Evolutionary conservation across 2,329 filamentous ascomycete genomes (phyloP), one percentile per base, ranked within the genome.

Genomic region (Ilyonectria destructans): DNA sequence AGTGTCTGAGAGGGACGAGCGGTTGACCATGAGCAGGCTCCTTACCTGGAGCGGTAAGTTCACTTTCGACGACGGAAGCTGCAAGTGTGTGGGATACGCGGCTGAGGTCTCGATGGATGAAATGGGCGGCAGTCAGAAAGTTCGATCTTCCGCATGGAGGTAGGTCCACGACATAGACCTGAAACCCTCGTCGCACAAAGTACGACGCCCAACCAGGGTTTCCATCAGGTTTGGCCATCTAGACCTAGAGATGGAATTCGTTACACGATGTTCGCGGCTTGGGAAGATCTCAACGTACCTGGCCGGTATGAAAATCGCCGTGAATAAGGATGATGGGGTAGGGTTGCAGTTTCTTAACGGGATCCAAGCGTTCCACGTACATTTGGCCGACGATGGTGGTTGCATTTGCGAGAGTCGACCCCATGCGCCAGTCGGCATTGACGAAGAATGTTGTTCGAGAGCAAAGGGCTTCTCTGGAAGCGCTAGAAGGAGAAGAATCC

Each of bases 211-310:
- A 87, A 9, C 85, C 85, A 1, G 79, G 77, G 2, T 78, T 71
- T 15, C 81, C 80, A 62, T 87, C 85, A 6, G 86, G 85, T 19
- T 85, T 88, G 43, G 82, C 82, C 15, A 83, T 72, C 80, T 81
- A 85, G 55, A 82, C 74, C 80, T 83, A 4, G 9, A 5, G 21
- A 10, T 2, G 49, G 51, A 13, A 23, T 56, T 8, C 46, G 37
- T 31, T 21, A 2, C 12, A 21, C 12, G n/a, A 40, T 9, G 12
- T 7, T 17, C 8, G 21, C 17, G 2, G 6, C 10, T 45, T 35
- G 21, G 12, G 37, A 2, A 9, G 9, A 26, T 9, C 13, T 12
- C 21, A 8, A 54, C 73, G 54, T 62, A 80, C 80, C 69, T 80
- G 73, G 7, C 80, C 79, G 46, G 78, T 78, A 55, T 82, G 80